Percentiles rank a stretch among this genome's conserved stretches.
phyloP scores from a whole-genome alignment of 2,329 filamentous ascomycete species.

The Nemania sp. region DNA sequence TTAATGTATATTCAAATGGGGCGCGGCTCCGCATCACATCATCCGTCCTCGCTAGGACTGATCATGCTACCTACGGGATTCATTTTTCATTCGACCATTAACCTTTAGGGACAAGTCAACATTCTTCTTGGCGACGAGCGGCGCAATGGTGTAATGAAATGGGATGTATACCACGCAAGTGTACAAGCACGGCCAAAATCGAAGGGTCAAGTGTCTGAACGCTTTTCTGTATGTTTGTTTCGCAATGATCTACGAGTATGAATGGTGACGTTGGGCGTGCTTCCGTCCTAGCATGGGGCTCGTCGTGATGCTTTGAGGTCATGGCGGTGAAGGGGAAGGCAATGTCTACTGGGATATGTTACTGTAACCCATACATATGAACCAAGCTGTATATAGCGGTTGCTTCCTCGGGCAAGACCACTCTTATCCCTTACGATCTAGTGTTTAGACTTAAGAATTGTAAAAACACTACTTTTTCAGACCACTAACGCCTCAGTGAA shows the following conservation, averaged over 20 bases:
- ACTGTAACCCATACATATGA: slow-evolving; percentile 19
- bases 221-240: slow-evolving; percentile 14
- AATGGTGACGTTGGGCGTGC: slow-evolving; percentile 3
- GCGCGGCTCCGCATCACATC: not conserved
- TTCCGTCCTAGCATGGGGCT: slow-evolving; percentile 13
- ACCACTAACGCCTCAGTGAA: too few relatives aligned
- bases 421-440: not conserved
- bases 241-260: slow-evolving; percentile 22
- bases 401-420: not conserved
- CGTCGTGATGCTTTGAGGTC: slow-evolving; percentile 3
- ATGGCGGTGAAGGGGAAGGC: slow-evolving; percentile 5
- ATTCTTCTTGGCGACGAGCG: slow-evolving; percentile 16
- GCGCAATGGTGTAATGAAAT: slow-evolving; percentile 22
- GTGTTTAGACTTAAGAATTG: not conserved
- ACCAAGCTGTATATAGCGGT: slow-evolving; percentile 19
- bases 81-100: slow-evolving; percentile 9
- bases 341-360: slow-evolving; percentile 14
- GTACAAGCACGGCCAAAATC: slow-evolving; percentile 11
- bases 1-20: not conserved
- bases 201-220: slow-evolving; percentile 14
- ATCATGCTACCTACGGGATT: slow-evolving; percentile 2
- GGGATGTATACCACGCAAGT: slow-evolving; percentile 24
- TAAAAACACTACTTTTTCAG: not conserved
- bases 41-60: not conserved
- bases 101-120: slow-evolving; percentile 13